These are phyloP conservation scores for Evernia prunastri DNA, from an alignment of 495 filamentous ascomycete genomes.

Conservation along the genomic window DNA sequence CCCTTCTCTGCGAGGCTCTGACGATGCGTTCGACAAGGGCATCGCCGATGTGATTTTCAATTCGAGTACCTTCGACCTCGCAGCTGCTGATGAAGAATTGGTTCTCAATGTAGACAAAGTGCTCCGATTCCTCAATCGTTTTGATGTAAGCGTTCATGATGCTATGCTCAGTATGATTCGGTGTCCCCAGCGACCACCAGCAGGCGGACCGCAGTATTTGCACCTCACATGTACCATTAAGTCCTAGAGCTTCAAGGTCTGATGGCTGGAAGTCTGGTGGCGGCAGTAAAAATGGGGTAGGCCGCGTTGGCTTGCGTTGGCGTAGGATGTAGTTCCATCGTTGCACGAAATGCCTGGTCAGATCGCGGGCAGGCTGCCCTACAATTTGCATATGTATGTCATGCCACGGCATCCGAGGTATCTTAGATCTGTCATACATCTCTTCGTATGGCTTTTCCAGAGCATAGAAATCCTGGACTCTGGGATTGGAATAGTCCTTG, in stretches of 20 bases:
- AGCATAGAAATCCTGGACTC: conserved; percentile 90
- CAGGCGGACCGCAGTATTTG: conserved; percentile 88
- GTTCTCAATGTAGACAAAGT: conserved; percentile 98
- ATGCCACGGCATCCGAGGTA: conserved; percentile 97
- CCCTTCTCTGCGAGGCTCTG: conserved; percentile 71
- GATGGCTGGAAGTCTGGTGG: conserved; percentile 83
- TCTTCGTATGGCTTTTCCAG: conserved; percentile 95
- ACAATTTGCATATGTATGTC: conserved; percentile 99
- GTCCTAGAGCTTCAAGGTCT: conserved; percentile 79
- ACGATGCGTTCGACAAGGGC: conserved; percentile 88
- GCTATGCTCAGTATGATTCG: conserved; percentile 75
- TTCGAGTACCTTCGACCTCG: conserved; percentile 75
- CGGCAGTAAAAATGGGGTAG: conserved; percentile 87
- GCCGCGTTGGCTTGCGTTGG: conserved; percentile 85
- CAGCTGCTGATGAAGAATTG: conserved; percentile 98
- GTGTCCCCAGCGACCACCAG: conserved; percentile 87
- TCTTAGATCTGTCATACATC: conserved; percentile 89
- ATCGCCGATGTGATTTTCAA: conserved; percentile 92
- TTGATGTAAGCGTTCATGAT: conserved; percentile 96
- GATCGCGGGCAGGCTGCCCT: conserved; percentile 88
- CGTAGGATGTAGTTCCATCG: conserved; percentile 97
- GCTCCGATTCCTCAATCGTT: conserved; percentile 87
- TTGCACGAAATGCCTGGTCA: conserved; percentile 97
- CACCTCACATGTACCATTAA: conserved; percentile 90
- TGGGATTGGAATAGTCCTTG: conserved; percentile 97